Conservation (phyloP, 169 alveolate species). For the Perkinsus marinus region DNA sequence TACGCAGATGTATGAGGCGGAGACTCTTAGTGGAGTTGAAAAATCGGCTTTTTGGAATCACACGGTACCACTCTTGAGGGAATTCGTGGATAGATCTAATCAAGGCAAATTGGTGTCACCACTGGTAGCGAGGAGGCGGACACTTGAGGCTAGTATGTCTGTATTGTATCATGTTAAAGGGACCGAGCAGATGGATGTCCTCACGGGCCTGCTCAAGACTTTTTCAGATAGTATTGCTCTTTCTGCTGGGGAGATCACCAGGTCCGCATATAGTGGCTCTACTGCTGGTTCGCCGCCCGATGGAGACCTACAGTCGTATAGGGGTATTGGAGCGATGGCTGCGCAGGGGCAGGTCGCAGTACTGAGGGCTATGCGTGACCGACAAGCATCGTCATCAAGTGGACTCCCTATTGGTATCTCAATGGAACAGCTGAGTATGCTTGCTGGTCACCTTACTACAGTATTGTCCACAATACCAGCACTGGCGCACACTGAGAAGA, state of each 20-base stretch:
- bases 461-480: not conserved
- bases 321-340: not conserved
- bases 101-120: not conserved
- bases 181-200: not conserved
- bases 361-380: not conserved
- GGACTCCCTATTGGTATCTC: not conserved
- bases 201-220: not conserved
- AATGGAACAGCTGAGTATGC: not conserved
- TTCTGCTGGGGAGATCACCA: not conserved
- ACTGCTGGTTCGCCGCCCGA: not conserved
- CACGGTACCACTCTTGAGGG: not conserved
- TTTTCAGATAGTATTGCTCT: not conserved
- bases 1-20: not conserved
- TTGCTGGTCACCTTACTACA: not conserved
- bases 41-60: not conserved
- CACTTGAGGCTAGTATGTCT: not conserved
- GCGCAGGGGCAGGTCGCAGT: not conserved
- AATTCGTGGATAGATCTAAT: not conserved
- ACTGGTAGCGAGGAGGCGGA: not conserved
- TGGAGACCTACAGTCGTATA: not conserved
- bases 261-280: not conserved
- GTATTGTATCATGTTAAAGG: not conserved
- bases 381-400: not conserved
- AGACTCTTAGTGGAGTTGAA: not conserved
- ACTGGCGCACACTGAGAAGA: not conserved